These are phyloP conservation scores for Spiromastix sp. DNA, from an alignment of 2,329 filamentous ascomycete species.

Conservation along the genomic window DNA sequence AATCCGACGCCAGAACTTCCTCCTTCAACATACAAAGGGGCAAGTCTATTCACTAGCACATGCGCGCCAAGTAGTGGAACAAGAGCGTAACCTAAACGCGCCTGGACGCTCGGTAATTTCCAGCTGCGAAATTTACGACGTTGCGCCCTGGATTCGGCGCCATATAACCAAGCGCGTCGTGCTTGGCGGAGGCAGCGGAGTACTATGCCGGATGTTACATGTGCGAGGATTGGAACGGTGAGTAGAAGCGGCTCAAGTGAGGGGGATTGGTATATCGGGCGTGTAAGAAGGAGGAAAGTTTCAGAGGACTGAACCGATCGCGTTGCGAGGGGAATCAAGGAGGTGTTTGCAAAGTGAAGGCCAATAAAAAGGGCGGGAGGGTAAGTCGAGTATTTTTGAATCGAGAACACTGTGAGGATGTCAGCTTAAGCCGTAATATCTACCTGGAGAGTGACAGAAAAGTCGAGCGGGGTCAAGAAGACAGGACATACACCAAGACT, in stretches of 20 bases:
- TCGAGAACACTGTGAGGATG: conserved; percentile 48
- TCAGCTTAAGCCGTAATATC: background rate
- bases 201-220: conserved; percentile 66
- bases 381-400: conserved; percentile 86
- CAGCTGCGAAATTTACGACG: conserved; percentile 35
- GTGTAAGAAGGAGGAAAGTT: conserved; percentile 77
- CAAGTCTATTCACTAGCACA: conserved; percentile 60
- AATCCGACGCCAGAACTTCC: conserved; percentile 79
- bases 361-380: conserved; percentile 66
- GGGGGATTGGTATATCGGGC: conserved; percentile 83
- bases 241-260: conserved; percentile 72
- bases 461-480: background rate
- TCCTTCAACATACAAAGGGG: conserved; percentile 68
- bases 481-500: conserved; percentile 59
- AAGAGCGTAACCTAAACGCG: conserved; percentile 62
- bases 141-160: conserved; percentile 42
- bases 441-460: background rate
- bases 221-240: conserved; percentile 60
- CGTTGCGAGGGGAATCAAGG: conserved; percentile 65
- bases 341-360: conserved; percentile 72
- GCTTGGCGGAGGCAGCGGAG: conserved; percentile 65
- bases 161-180: conserved; percentile 62
- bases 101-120: conserved; percentile 62
- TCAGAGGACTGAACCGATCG: conserved; percentile 65
- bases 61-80: conserved; percentile 59